Base-by-base conservation (phyloP, 2,329 filamentous ascomycete genomes). In the Ophidiomyces ophidiicola region DNA sequence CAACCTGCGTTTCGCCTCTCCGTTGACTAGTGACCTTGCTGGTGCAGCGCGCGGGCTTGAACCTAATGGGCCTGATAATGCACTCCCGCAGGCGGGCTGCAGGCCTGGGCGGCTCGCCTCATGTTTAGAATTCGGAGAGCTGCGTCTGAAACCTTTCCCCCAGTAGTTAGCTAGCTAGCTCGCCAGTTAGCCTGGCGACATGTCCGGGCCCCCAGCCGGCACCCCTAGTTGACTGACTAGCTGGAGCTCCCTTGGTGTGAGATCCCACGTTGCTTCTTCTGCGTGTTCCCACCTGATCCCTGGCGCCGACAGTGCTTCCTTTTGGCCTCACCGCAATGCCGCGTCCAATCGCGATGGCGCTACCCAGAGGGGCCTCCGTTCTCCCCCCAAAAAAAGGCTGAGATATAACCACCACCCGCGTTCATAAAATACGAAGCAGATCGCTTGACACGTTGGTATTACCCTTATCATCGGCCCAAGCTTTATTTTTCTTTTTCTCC, bases 401-500 rank as follows among this genome's bases (percentile, higher is more conserved):
- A 5, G 6, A 11, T 3, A 6, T 36, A 6, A 4, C 20, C 12
- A 6, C 21, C 18, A 14, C 14, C 25, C 7, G 7, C 11, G 11
- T 17, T 37, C 8, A 15, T 31, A 6, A 30, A 39, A 39, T 39
- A 39, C 37, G 37, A 39, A 15, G n/a, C 4, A 14, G 15, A 33
- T 33, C 14, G 26, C 28, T 21, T 39, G 32, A 39, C 37, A 24
- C 19, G 32, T 33, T 6, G 11, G 5, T 28, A 39, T 39, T 39
- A 39, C 37, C 28, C 37, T 39, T 39, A 39, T 39, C 37, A 30
- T 23, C 11, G 23, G 15, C 18, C 17, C 30, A 39, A 39, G 37
- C 37, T 39, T 39, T 39, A 32, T 32, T 30, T 39, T 39, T 24
- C 29, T 33, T 39, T 39, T 39, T 32, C 14, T 32, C 25, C 25